Conservation (phyloP, 2,329 filamentous ascomycete species). For the Aspergillus sp. region DNA sequence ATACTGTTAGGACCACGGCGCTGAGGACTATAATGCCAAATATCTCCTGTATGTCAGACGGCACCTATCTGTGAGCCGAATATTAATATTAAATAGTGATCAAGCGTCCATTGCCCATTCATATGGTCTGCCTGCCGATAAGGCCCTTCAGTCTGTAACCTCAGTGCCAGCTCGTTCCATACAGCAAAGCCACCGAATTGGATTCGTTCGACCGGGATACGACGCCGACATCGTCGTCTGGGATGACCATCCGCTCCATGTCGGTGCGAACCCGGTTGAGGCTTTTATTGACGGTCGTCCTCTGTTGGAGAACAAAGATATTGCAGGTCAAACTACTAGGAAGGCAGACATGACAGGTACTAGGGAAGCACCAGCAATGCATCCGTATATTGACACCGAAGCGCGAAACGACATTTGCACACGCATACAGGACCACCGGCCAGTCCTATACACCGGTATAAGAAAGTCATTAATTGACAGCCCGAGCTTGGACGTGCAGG, state of each 20-base stretch:
- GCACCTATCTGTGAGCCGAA: too few relatives aligned
- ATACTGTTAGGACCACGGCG: slow-evolving; percentile 3
- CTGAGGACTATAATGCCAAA: neutral
- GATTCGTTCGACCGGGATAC: slow-evolving; percentile 62
- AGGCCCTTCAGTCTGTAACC: slow-evolving; percentile 59
- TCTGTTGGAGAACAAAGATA: neutral
- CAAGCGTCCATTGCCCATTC: neutral
- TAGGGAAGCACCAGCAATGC: neutral
- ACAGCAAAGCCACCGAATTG: slow-evolving; percentile 58
- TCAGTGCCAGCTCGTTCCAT: slow-evolving; percentile 59
- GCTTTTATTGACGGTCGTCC: slow-evolving; percentile 62
- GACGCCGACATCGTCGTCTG: slow-evolving; percentile 64
- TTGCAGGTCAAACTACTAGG: neutral
- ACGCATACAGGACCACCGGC: neutral
- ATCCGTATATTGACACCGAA: neutral
- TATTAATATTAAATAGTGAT: neutral
- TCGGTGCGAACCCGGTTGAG: slow-evolving; percentile 60
- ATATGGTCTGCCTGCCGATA: slow-evolving; percentile 47
- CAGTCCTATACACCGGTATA: neutral
- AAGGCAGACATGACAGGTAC: neutral
- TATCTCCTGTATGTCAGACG: neutral
- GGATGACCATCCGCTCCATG: slow-evolving; percentile 62
- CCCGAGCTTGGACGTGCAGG: neutral
- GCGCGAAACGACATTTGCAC: neutral
- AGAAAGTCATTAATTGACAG: neutral